Percentiles rank a stretch among this genome's conserved stretches.
Conservation (phyloP, 371 early-diverging fungal genomes). For the Lichtheimia hyalospora region DNA sequence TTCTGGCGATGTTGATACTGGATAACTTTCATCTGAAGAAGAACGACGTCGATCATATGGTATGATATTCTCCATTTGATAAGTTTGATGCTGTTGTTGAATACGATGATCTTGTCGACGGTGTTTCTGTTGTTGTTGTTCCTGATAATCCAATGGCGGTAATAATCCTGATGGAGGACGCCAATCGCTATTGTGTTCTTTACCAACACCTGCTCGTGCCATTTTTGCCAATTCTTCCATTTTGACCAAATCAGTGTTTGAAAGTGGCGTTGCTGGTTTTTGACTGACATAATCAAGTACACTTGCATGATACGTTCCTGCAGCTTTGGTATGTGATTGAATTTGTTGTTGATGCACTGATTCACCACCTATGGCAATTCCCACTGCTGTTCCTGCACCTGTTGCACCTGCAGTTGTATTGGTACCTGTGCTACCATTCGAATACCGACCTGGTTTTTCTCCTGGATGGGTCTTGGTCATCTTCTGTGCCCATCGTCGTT, state of each 20-base stretch:
- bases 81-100: constrained; percentile 3
- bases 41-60: constrained; percentile 3
- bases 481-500: constrained; percentile 35
- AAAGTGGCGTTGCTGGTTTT: constrained; percentile 43
- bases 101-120: constrained; percentile 6
- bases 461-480: constrained; percentile 39
- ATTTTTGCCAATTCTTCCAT: constrained; percentile 44
- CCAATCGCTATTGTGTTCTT: constrained; percentile 35
- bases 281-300: constrained; percentile 41
- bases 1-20: constrained; percentile 32
- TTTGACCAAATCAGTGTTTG: constrained; percentile 44
- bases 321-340: constrained; percentile 20
- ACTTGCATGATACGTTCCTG: constrained; percentile 35
- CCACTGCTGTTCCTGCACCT: background rate
- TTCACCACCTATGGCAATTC: background rate
- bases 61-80: too few relatives aligned
- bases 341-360: background rate
- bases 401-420: background rate
- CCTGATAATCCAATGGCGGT: constrained; percentile 24
- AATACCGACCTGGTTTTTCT: constrained; percentile 4
- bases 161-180: constrained; percentile 48
- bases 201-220: constrained; percentile 26
- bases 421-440: background rate
- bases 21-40: constrained; percentile 35
- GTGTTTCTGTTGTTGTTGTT: constrained; percentile 28